A percentile compares a stretch with the other conserved stretches of the same genome.
Conservation (phyloP, 306 rosid species). For the Acmispon strigosus region DNA sequence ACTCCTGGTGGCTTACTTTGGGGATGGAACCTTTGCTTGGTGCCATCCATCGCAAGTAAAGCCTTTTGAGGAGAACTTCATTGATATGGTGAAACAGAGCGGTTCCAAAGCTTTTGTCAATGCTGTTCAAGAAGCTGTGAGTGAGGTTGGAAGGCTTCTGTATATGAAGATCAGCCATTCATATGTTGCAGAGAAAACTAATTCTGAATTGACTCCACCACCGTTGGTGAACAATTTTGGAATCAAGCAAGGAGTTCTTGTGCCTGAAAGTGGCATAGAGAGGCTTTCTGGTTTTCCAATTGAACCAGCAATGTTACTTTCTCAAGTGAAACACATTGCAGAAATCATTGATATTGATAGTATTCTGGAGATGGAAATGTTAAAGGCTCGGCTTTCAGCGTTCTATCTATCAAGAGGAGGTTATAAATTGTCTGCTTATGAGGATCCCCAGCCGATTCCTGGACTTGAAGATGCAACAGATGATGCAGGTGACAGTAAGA, state of each 20-base stretch:
- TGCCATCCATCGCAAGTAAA: slow-evolving; percentile 65
- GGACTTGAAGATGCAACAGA: slow-evolving; percentile 54
- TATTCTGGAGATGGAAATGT: slow-evolving; percentile 42
- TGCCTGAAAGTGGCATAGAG: slow-evolving; percentile 46
- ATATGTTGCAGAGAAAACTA: slow-evolving; percentile 12
- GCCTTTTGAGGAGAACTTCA: slow-evolving; percentile 57
- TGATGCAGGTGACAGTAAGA: background rate
- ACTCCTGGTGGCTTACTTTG: slow-evolving; percentile 63
- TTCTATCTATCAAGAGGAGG: slow-evolving; percentile 51
- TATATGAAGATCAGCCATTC: slow-evolving; percentile 39
- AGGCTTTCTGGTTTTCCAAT: slow-evolving; percentile 24
- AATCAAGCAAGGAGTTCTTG: slow-evolving; percentile 51
- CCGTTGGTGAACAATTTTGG: slow-evolving; percentile 46
- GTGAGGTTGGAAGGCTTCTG: slow-evolving; percentile 52
- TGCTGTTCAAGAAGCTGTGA: slow-evolving; percentile 61
- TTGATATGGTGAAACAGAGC: slow-evolving; percentile 52
- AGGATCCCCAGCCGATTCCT: slow-evolving; percentile 37
- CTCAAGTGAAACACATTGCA: slow-evolving; percentile 47
- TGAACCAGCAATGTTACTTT: slow-evolving; percentile 43
- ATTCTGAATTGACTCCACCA: slow-evolving; percentile 11
- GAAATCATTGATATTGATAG: slow-evolving; percentile 1
- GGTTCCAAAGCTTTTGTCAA: slow-evolving; percentile 33
- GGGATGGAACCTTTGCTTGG: slow-evolving; percentile 79
- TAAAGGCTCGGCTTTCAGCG: slow-evolving; percentile 48
- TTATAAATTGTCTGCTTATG: slow-evolving; percentile 38